These are phyloP conservation scores for Bruguiera hainesii DNA, from an alignment of 441 rosid species.

Conservation along the genomic window DNA sequence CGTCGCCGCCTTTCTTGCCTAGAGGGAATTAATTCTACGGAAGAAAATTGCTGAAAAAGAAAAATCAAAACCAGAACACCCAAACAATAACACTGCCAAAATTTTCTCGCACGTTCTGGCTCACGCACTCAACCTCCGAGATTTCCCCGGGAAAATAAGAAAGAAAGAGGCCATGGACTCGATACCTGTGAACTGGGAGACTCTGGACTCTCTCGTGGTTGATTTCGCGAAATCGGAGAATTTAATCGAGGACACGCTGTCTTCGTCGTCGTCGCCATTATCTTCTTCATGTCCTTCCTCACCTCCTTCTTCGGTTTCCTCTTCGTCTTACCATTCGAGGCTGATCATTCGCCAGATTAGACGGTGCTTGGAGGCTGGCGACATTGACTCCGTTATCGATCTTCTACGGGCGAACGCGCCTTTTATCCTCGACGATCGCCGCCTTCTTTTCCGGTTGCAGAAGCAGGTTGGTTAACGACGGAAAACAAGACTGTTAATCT, in stretches of 20 bases:
- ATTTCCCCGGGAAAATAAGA: slow-evolving; percentile 25
- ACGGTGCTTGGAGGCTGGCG: slow-evolving; percentile 64
- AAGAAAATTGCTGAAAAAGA: neutral
- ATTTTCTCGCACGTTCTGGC: slow-evolving; percentile 1
- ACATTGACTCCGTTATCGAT: slow-evolving; percentile 64
- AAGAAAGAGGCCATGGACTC: slow-evolving; percentile 42
- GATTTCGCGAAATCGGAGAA: slow-evolving; percentile 83
- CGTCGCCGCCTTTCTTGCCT: slow-evolving; percentile 33
- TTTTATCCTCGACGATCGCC: slow-evolving; percentile 69
- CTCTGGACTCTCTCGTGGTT: slow-evolving; percentile 68
- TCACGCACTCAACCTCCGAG: neutral
- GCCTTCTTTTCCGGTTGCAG: slow-evolving; percentile 78
- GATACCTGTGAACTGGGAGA: slow-evolving; percentile 78
- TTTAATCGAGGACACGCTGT: slow-evolving; percentile 47
- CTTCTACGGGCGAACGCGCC: slow-evolving; percentile 67
- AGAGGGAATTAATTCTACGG: neutral
- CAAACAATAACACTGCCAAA: neutral
- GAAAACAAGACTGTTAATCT: slow-evolving; percentile 29
- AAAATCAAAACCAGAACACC: neutral
- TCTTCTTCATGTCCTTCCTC: slow-evolving; percentile 30
- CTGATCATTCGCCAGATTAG: slow-evolving; percentile 82
- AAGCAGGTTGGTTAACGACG: neutral
- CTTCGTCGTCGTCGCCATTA: slow-evolving; percentile 36
- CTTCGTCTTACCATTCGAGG: slow-evolving; percentile 63
- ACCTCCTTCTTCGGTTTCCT: slow-evolving; percentile 27